These are phyloP conservation scores for Lichtheimia ornata DNA, from an alignment of 371 early-diverging fungal genomes.

Conservation along the genomic window DNA sequence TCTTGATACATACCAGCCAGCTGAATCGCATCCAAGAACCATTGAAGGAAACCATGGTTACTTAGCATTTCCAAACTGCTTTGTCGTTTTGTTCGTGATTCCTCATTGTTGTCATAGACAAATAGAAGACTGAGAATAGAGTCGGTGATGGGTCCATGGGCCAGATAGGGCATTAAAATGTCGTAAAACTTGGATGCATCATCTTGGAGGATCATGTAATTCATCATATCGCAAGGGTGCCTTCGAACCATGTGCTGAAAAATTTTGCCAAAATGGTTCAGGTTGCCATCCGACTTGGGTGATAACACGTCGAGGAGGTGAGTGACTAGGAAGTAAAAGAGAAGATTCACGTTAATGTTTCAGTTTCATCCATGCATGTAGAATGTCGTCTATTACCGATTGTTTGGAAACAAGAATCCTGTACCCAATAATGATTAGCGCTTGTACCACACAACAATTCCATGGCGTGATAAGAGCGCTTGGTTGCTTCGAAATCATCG, in stretches of 20 bases:
- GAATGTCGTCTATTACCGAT: conserved; percentile 26
- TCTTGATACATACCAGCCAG: conserved; percentile 19
- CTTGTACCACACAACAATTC: conserved; percentile 45
- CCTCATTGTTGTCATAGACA: conserved; percentile 34
- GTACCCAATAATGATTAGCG: conserved; percentile 42
- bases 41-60: conserved; percentile 30
- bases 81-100: conserved; percentile 31
- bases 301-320: conserved; percentile 33
- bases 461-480: conserved; percentile 53
- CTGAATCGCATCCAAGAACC: conserved; percentile 33
- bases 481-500: conserved; percentile 34
- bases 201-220: conserved; percentile 26
- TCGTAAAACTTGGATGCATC: conserved; percentile 32
- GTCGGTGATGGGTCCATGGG: conserved; percentile 20
- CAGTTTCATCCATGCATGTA: background rate
- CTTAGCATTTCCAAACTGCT: conserved; percentile 21
- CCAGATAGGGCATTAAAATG: conserved; percentile 38
- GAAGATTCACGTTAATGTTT: background rate
- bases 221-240: conserved; percentile 41
- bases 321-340: background rate
- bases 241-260: conserved; percentile 43
- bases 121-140: conserved; percentile 34
- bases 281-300: conserved; percentile 40
- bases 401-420: conserved; percentile 32
- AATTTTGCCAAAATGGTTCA: conserved; percentile 45